Base-by-base conservation (phyloP, 2,329 filamentous ascomycete species). In the Phialemonium atrogriseum region DNA sequence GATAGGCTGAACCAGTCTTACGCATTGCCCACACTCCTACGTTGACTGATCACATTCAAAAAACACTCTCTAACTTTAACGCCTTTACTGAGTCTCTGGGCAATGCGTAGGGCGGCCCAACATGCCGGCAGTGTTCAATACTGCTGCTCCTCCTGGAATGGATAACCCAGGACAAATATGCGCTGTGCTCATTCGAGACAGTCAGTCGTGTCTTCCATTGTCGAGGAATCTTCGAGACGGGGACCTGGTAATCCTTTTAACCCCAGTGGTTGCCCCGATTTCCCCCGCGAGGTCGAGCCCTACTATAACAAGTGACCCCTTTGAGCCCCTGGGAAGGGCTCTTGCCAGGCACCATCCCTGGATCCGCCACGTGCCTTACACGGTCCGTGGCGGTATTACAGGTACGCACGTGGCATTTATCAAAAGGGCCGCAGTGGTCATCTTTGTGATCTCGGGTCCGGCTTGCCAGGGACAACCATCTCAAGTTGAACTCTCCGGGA, bases 321-420 rank as follows among this genome's bases (percentile, higher is more conserved):
- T 87, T 47, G 81, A 87, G 52, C 67, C 71, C 10, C 60, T 88
- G 12, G 83, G 82, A 13, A 67, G 69, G 39, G 70, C 74, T 26
- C 53, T 88, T 29, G 71, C 74, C 29, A 60, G 56, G 29, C 64
- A 70, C 42, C 77, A 82, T 46, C 58, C 66, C 3, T 66, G 65
- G 51, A 64, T 87, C 38, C 73, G 78, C 13, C 83, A 87, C 49
- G 73, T 85, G 25, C 80, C 83, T 5, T 88, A 84, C 46, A 73
- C 76, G 5, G 70, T 74, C 27, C 64, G 66, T 32, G 55, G 64
- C 36, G 79, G 80, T 24, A 74, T 84, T 50, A 81, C 76, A 3
- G 63, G 66, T 14, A 67, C 72, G 26, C 77, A 87, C 52, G 57
- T 68, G 29, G 67, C 66, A 31, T 81, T 82, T 44, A 67, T 84